phyloP scores from a whole-genome alignment of 202 grass and related monocot genomes.

The Zoysia matrella region DNA sequence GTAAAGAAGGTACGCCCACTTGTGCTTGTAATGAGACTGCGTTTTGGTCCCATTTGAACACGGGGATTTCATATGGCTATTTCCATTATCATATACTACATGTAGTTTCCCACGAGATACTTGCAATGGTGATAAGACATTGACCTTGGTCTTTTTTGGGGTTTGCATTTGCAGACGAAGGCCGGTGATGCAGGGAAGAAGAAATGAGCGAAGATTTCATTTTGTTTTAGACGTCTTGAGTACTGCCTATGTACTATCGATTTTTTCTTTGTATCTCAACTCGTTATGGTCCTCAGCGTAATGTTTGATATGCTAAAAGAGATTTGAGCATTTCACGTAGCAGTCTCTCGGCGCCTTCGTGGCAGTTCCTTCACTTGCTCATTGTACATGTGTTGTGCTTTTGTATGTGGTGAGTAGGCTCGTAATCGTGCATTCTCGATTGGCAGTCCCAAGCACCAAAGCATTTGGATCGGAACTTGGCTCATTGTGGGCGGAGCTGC shows the following conservation, averaged over 20 bases:
- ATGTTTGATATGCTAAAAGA: constrained; percentile 30
- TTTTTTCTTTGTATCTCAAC: constrained; percentile 29
- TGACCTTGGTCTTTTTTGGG: neutral
- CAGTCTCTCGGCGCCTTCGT: too few species aligned
- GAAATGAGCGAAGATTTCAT: constrained; percentile 51
- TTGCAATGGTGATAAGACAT: neutral
- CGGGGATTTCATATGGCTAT: too few species aligned
- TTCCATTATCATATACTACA: too few species aligned
- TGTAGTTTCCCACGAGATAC: too few species aligned
- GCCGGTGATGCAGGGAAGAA: constrained; percentile 88
- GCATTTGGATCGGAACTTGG: too few species aligned
- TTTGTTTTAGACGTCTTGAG: neutral
- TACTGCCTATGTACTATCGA: constrained; percentile 16
- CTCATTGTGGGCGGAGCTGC: too few species aligned
- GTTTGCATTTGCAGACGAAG: constrained; percentile 69
- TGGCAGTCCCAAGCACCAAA: too few species aligned
- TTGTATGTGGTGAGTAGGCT: too few species aligned
- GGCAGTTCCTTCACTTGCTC: too few species aligned
- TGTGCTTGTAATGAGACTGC: neutral
- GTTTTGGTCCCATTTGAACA: neutral
- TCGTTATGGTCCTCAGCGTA: neutral
- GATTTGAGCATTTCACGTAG: constrained; percentile 38
- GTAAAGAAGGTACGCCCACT: constrained; percentile 77
- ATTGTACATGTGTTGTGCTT: too few species aligned
- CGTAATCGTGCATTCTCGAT: too few species aligned